Evolutionary conservation across 331 rosid genomes (phyloP).

Genomic region (Quercus tomentella): DNA sequence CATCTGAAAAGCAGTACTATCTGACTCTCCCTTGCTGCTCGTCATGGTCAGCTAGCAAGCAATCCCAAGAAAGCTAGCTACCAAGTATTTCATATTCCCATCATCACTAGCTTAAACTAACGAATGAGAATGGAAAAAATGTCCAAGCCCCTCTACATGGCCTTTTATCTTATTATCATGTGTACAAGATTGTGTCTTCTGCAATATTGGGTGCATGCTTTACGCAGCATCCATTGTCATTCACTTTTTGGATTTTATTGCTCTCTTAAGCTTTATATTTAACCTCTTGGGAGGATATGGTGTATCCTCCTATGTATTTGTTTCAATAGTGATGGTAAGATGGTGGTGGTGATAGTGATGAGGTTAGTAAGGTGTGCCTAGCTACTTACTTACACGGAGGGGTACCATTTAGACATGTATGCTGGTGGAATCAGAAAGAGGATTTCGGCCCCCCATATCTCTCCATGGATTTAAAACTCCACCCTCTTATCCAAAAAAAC

Average conservation of each 20-base stretch:
- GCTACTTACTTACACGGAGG: not conserved
- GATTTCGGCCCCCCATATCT: not conserved
- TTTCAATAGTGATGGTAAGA: not conserved
- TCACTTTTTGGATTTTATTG: not conserved
- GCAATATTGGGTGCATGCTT: not conserved
- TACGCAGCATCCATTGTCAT: not conserved
- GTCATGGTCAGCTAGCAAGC: too few relatives aligned
- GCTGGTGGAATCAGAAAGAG: not conserved
- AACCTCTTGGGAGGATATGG: not conserved
- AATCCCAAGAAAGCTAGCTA: too few relatives aligned
- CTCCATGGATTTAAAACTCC: not conserved
- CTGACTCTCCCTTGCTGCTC: too few relatives aligned
- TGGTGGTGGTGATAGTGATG: not conserved
- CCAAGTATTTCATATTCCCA: too few relatives aligned
- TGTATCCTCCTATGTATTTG: not conserved
- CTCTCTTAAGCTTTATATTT: not conserved
- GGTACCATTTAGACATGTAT: not conserved
- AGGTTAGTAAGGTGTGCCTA: not conserved
- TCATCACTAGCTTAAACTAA: too few relatives aligned
- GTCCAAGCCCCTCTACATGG: too few relatives aligned
- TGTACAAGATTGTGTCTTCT: not conserved
- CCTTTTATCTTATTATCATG: not conserved
- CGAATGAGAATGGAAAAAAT: too few relatives aligned
- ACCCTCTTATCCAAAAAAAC: not conserved
- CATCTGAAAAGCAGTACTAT: too few relatives aligned